These are phyloP conservation scores for Yamadazyma tumulicola DNA, from an alignment of 805 yeast genomes.

Conservation along the genomic window DNA sequence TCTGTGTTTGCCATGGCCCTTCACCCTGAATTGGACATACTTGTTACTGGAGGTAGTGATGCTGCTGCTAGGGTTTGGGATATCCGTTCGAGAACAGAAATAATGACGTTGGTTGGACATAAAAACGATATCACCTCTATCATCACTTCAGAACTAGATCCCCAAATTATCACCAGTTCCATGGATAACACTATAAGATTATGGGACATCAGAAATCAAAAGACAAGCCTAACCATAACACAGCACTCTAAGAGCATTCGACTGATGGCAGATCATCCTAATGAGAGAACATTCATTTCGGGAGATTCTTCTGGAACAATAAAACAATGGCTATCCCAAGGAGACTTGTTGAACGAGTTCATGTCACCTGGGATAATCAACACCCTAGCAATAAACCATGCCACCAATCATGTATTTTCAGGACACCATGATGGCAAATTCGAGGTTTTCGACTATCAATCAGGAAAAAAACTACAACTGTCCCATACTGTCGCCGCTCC, in stretches of 20 bases:
- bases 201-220: conserved; percentile 89
- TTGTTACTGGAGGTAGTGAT: conserved; percentile 89
- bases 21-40: conserved; percentile 82
- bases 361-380: conserved; percentile 59
- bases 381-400: conserved; percentile 61
- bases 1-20: conserved; percentile 81
- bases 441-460: conserved; percentile 72
- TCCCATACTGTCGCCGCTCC: conserved; percentile 54
- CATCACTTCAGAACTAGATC: conserved; percentile 65
- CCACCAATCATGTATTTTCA: conserved; percentile 59
- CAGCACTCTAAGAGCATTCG: conserved; percentile 84
- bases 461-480: conserved; percentile 62
- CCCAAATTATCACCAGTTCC: conserved; percentile 81
- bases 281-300: conserved; percentile 70
- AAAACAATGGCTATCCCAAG: conserved; percentile 84
- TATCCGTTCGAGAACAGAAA: conserved; percentile 71
- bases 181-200: conserved; percentile 80
- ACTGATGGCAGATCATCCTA: conserved; percentile 64
- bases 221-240: conserved; percentile 66
- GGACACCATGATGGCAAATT: conserved; percentile 84
- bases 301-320: conserved; percentile 74
- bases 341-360: conserved; percentile 59
- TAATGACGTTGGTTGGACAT: conserved; percentile 81
- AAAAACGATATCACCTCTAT: conserved; percentile 70
- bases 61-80: conserved; percentile 91